phyloP scores from a whole-genome alignment of 192 early-diverging fungal genomes.

The Linnemannia schmuckeri region DNA sequence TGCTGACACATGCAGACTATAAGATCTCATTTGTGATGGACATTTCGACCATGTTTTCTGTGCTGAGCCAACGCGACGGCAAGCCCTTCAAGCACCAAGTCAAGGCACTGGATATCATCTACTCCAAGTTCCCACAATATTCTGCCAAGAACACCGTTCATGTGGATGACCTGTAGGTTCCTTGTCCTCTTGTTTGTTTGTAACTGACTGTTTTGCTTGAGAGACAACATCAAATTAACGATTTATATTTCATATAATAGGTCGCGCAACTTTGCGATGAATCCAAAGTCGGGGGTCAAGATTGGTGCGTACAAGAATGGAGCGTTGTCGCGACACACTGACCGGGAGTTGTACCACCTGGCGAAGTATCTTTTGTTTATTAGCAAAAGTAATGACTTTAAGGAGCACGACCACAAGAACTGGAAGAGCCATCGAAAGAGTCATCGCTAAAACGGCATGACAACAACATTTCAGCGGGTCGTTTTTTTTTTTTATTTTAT shows the following conservation, averaged over 20 bases:
- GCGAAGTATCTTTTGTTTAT: slow-evolving; percentile 73
- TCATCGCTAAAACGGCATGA: background rate
- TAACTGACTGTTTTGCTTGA: too few species aligned
- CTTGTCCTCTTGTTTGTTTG: background rate
- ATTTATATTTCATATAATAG: background rate
- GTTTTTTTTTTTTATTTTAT: background rate
- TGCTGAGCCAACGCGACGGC: slow-evolving; percentile 67
- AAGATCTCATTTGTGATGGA: slow-evolving; percentile 80
- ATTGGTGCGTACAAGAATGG: slow-evolving; percentile 75
- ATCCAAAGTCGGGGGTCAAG: slow-evolving; percentile 75
- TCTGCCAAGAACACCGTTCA: slow-evolving; percentile 72
- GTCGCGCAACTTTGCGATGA: slow-evolving; percentile 82
- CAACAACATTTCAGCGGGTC: background rate
- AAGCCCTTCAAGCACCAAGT: slow-evolving; percentile 72
- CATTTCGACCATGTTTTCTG: slow-evolving; percentile 77
- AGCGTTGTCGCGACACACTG: slow-evolving; percentile 55
- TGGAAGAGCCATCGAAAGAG: slow-evolving; percentile 60
- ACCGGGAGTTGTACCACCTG: slow-evolving; percentile 72
- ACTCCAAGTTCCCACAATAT: slow-evolving; percentile 69
- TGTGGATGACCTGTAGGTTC: slow-evolving; percentile 74
- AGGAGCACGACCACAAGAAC: slow-evolving; percentile 69
- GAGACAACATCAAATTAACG: too few species aligned
- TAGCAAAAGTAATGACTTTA: slow-evolving; percentile 63
- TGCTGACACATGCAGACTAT: slow-evolving; percentile 73
- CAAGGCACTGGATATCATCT: slow-evolving; percentile 78